phyloP scores from a whole-genome alignment of 768 basidiomycete genomes.

The Exsudoporus frostii region DNA sequence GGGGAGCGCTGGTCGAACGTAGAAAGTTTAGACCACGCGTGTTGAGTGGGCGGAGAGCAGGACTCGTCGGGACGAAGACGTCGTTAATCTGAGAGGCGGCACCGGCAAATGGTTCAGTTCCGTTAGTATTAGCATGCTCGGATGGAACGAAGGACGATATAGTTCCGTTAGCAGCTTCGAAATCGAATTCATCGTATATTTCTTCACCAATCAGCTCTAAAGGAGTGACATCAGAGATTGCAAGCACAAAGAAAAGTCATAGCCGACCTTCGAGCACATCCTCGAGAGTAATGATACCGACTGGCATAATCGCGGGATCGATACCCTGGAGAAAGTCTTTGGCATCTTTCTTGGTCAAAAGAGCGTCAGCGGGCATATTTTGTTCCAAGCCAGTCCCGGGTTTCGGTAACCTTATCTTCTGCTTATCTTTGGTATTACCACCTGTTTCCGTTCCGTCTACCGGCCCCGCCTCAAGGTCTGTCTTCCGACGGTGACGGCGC shows the following conservation, averaged over 20 bases:
- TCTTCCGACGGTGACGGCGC: slow-evolving; percentile 7
- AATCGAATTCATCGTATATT: slow-evolving; percentile 89
- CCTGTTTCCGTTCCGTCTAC: slow-evolving; percentile 13
- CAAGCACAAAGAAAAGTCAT: neutral
- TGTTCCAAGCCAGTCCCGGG: slow-evolving; percentile 59
- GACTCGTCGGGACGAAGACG: slow-evolving; percentile 16
- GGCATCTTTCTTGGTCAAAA: slow-evolving; percentile 69
- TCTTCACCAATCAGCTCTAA: slow-evolving; percentile 89
- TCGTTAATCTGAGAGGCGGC: slow-evolving; percentile 4
- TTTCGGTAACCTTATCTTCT: slow-evolving; percentile 29
- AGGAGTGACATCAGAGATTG: neutral
- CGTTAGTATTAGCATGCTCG: slow-evolving; percentile 29
- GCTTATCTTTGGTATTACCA: slow-evolving; percentile 19
- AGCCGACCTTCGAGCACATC: slow-evolving; percentile 81
- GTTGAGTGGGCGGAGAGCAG: slow-evolving; percentile 39
- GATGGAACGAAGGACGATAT: slow-evolving; percentile 40
- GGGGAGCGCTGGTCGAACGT: slow-evolving; percentile 56
- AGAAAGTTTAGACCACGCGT: slow-evolving; percentile 50
- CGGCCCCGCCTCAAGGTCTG: slow-evolving; percentile 26
- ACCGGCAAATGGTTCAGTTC: slow-evolving; percentile 14
- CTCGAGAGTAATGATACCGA: slow-evolving; percentile 91
- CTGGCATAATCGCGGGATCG: slow-evolving; percentile 77
- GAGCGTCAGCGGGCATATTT: slow-evolving; percentile 86
- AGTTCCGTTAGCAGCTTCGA: slow-evolving; percentile 65
- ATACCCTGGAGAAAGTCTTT: slow-evolving; percentile 83